Conservation (phyloP, 1,139 yeast species). For the Pichia cactophila region DNA sequence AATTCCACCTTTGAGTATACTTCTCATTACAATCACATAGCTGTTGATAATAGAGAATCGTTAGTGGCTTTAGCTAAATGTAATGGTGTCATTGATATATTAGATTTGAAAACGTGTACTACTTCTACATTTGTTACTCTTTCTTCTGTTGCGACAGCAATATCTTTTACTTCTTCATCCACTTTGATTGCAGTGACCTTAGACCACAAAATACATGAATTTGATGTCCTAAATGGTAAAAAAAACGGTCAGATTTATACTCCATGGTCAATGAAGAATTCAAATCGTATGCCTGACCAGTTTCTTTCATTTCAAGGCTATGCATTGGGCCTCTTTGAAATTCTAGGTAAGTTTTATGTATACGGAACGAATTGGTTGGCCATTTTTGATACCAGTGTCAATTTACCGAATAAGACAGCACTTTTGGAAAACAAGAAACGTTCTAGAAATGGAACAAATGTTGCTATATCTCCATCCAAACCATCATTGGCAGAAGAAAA, state of each 20-base stretch:
- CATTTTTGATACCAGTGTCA: constrained; percentile 56
- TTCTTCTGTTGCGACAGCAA: constrained; percentile 48
- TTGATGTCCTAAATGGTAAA: constrained; percentile 30
- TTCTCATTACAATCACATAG: constrained; percentile 41
- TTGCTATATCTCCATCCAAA: constrained; percentile 28
- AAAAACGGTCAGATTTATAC: constrained; percentile 33
- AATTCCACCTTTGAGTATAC: constrained; percentile 24
- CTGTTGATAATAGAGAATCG: constrained; percentile 38
- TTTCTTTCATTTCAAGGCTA: constrained; percentile 55
- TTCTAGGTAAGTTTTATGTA: constrained; percentile 51
- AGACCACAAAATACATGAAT: constrained; percentile 70
- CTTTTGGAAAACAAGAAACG: constrained; percentile 38
- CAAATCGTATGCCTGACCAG: constrained; percentile 66
- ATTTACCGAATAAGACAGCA: constrained; percentile 4
- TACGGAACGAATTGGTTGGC: constrained; percentile 86
- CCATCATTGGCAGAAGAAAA: constrained; percentile 13
- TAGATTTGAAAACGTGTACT: constrained; percentile 28
- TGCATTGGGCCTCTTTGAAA: constrained; percentile 61
- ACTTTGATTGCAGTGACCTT: constrained; percentile 62
- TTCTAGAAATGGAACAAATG: constrained; percentile 56
- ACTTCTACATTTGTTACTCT: constrained; percentile 31
- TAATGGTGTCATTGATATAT: constrained; percentile 60
- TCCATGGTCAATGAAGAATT: constrained; percentile 72
- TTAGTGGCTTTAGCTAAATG: constrained; percentile 51
- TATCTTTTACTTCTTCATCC: constrained; percentile 39